phyloP scores from a whole-genome alignment of 306 rosid genomes.

The Alnus glutinosa region DNA sequence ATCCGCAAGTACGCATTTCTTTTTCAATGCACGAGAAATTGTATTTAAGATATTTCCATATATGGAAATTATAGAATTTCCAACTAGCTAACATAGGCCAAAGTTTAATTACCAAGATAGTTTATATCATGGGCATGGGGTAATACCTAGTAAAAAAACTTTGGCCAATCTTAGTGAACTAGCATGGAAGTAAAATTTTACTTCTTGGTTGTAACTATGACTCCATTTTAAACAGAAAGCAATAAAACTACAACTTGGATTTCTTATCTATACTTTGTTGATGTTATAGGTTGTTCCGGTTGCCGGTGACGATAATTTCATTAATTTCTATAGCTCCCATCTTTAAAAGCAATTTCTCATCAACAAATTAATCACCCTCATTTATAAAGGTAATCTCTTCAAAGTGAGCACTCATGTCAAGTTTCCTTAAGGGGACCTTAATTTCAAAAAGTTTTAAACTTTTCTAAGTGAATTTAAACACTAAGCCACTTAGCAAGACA shows the following conservation, averaged over 20 bases:
- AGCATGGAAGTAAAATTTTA: not conserved
- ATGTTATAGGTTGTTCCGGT: not conserved
- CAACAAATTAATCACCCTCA: not conserved
- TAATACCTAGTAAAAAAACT: not conserved
- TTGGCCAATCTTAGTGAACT: not conserved
- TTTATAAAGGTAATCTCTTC: not conserved
- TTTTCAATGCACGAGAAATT: not conserved
- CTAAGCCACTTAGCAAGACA: not conserved
- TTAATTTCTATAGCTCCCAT: not conserved
- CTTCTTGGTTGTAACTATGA: not conserved
- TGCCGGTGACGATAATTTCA: not conserved
- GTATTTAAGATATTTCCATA: not conserved
- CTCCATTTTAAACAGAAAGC: not conserved
- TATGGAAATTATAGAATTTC: conserved; percentile 1
- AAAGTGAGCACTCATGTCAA: not conserved
- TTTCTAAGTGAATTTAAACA: not conserved
- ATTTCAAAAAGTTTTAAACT: not conserved
- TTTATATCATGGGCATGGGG: not conserved
- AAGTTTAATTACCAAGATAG: not conserved
- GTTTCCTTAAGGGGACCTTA: not conserved
- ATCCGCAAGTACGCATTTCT: not conserved
- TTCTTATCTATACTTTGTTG: not conserved
- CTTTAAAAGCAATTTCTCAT: not conserved
- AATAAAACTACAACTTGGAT: not conserved
- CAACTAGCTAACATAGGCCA: not conserved